Base-by-base conservation (phyloP, 75 land plant genomes). In the Picea glauca region DNA sequence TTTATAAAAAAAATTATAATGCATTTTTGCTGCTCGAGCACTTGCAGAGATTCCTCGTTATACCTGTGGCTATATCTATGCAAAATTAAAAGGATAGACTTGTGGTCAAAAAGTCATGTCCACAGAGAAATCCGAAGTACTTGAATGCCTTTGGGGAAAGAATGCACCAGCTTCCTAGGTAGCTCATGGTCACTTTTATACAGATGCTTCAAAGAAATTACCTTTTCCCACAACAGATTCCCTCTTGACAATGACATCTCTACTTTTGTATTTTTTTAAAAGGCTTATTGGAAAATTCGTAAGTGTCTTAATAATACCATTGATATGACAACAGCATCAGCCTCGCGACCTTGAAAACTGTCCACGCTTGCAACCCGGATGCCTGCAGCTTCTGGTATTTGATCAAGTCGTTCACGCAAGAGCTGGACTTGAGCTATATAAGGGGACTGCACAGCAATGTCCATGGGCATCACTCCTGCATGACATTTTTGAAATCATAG, bases 261-360 rank as follows among this genome's bases (percentile, higher is more conserved):
- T 68, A 50, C 12, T 50, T 50, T 50, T 50, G 56, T 68, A 46
- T 38, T 68, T 8, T 40, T 68, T n/a, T 46, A 38, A 35, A 20
- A 40, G 9, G 5, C 5, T 5, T 63, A 11, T 63, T 63, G 26
- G 64, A 63, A 63, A 66, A 38, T 68, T 35, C 20, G 33, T 38
- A 9, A 68, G n/a, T 35, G 20, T 5, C 21, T 35, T 38, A 6
- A 68, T 15, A 73, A 61, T 95, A 95, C 98, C 98, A 95, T 93
- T 74, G 98, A 89, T 73, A 95, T 93, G 58, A 95, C 82, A 5
- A 93, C 96, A 11, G 98, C 98, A 84, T 95, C 98, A 59, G 98
- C 98, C 81, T 95, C 98, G n/a, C 93, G 88, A 26, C 96, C 98
- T 85, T 95, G 96, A 76, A 95, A 95, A 79, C 96, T 93, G 72